Evolutionary conservation across 441 rosid genomes (phyloP).

Genomic region (Erodium chrysanthum): DNA sequence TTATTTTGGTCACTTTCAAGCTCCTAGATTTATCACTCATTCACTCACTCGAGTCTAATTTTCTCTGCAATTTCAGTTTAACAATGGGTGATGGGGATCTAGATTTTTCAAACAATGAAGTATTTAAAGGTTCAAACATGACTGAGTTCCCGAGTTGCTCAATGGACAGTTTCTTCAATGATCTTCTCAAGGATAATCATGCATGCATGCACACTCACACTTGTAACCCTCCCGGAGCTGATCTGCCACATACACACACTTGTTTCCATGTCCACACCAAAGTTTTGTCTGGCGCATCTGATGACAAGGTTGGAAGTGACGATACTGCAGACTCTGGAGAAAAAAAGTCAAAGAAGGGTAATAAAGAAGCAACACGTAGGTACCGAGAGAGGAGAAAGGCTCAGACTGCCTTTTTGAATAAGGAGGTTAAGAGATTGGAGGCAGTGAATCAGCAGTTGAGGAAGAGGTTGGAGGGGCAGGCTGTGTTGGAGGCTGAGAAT

Average conservation of each 20-base stretch:
- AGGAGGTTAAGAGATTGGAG: slow-evolving; percentile 59
- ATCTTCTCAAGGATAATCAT: slow-evolving; percentile 54
- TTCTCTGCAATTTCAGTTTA: neutral
- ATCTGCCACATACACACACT: slow-evolving; percentile 80
- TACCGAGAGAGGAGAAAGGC: slow-evolving; percentile 97
- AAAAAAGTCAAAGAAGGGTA: slow-evolving; percentile 63
- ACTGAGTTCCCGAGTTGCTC: slow-evolving; percentile 59
- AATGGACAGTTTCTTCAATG: slow-evolving; percentile 70
- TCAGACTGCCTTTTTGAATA: slow-evolving; percentile 76
- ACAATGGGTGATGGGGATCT: slow-evolving; percentile 87
- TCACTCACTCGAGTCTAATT: neutral
- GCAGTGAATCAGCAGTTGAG: slow-evolving; percentile 66
- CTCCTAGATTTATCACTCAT: slow-evolving; percentile 7
- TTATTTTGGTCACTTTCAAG: slow-evolving; percentile 7
- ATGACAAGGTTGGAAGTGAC: slow-evolving; percentile 55
- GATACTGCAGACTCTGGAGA: slow-evolving; percentile 65
- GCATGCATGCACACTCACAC: slow-evolving; percentile 92
- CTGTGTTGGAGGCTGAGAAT: slow-evolving; percentile 76
- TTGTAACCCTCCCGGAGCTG: slow-evolving; percentile 90
- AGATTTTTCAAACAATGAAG: slow-evolving; percentile 67
- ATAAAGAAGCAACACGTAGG: slow-evolving; percentile 81
- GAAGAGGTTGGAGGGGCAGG: slow-evolving; percentile 82
- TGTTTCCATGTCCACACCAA: slow-evolving; percentile 89
- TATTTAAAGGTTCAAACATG: slow-evolving; percentile 45
- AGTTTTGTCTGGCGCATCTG: slow-evolving; percentile 49